Evolutionary conservation across 805 yeast genomes (phyloP), one percentile per base, ranked within the genome.

Genomic region (Saturnispora saitoi): DNA sequence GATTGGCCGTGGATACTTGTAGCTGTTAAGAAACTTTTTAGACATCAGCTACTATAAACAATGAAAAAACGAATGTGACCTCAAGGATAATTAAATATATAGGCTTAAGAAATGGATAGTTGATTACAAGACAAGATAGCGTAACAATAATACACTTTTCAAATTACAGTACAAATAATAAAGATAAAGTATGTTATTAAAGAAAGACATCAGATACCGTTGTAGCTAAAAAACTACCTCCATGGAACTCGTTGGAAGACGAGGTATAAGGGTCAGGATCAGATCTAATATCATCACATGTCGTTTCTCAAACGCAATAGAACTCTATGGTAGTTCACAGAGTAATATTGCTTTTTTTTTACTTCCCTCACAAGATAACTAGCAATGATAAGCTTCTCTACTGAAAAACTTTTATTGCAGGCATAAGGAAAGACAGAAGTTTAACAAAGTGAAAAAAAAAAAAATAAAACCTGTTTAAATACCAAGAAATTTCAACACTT

Each of bases 181-280:
- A 15, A 12, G 38, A 17, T n/a, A n/a, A 34, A 34, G 36, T 12
- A 7, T 34, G 38, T 34, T 29, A 8, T 14, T 26, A 24, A 7
- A 10, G 32, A 17, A 37, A 17, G 41, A 38, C 29, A 36, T 62
- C 69, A 65, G 69, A 65, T 65, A 65, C 69, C 69, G 69, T 65
- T 65, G 68, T 65, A 65, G 69, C 65, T 68, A 38, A 45, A 46
- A 48, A 47, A 49, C 51, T 47, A 42, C 57, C 54, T 51, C 54
- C 58, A 55, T 48, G 46, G 47, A 48, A 50, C 58, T 42, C 55
- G 54, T 51, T 48, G 55, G 54, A 53, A 54, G 56, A 54, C 57
- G 56, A 44, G 56, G 52, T 48, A 51, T 45, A 48, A 42, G 51
- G 42, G 56, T 55, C 58, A 55, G 55, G 55, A 46, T 49, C 32